These are phyloP conservation scores for Bolboschoenoplectus hybrid DNA, from an alignment of 202 grass and related monocot species.

Conservation along the genomic window DNA sequence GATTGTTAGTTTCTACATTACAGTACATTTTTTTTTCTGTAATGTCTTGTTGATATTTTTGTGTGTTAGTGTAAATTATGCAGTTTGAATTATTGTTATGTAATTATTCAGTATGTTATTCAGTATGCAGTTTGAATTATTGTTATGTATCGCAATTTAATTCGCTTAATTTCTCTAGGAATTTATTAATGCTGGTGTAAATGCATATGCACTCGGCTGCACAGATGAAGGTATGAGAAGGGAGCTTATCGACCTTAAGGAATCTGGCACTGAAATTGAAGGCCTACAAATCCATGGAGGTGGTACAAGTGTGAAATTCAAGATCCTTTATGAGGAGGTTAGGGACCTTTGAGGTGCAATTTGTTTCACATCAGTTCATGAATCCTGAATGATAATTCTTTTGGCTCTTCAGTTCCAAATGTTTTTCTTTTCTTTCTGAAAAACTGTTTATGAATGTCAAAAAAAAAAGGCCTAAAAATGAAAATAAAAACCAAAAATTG, in stretches of 20 bases:
- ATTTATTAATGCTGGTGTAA: slow-evolving; percentile 82
- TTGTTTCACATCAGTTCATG: background rate
- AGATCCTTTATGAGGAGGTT: slow-evolving; percentile 72
- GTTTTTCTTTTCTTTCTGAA: background rate
- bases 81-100: background rate
- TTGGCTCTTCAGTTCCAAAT: background rate
- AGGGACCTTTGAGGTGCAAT: slow-evolving; percentile 31
- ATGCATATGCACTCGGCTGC: slow-evolving; percentile 91
- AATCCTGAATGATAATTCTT: background rate
- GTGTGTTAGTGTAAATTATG: background rate
- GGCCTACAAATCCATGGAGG: slow-evolving; percentile 56
- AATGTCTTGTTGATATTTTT: background rate
- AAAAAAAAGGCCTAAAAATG: background rate
- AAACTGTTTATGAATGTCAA: background rate
- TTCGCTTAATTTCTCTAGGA: slow-evolving; percentile 56
- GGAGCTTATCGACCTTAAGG: slow-evolving; percentile 76
- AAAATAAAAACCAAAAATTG: slow-evolving; percentile 15
- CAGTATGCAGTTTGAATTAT: background rate
- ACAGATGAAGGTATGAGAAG: slow-evolving; percentile 87
- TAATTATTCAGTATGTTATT: too few species aligned
- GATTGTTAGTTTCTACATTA: too few species aligned
- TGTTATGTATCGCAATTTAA: background rate
- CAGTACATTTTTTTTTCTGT: background rate
- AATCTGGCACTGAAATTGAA: slow-evolving; percentile 77
- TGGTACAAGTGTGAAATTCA: slow-evolving; percentile 70